phyloP scores from a whole-genome alignment of 1,139 yeast species.

The Diutina rugosa region DNA sequence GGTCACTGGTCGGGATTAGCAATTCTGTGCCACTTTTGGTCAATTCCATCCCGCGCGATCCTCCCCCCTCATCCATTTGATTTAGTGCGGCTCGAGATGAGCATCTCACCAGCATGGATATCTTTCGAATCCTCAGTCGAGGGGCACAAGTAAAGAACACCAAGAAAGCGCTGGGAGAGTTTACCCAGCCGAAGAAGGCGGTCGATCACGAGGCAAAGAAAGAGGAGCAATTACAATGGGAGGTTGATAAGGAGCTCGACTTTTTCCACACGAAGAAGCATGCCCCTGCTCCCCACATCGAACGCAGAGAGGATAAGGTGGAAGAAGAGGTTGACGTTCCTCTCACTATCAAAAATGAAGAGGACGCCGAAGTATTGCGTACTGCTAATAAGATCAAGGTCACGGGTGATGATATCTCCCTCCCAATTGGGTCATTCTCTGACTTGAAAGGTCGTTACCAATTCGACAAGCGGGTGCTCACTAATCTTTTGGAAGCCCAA shows the following conservation, averaged over 20 bases:
- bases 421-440: conserved; percentile 82
- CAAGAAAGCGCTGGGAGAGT: conserved; percentile 30
- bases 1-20: neutral
- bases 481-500: conserved; percentile 54
- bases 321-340: conserved; percentile 7
- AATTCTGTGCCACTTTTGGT: neutral
- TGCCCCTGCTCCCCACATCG: neutral
- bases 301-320: conserved; percentile 7
- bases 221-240: conserved; percentile 16
- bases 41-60: neutral
- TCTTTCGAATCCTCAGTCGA: conserved; percentile 69
- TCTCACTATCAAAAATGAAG: conserved; percentile 14
- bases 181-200: conserved; percentile 22
- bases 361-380: conserved; percentile 48
- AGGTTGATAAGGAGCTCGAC: conserved; percentile 52
- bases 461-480: conserved; percentile 47
- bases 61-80: neutral
- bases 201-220: neutral
- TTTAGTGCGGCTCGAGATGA: neutral
- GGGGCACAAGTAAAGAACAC: conserved; percentile 69
- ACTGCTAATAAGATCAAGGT: conserved; percentile 47
- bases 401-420: conserved; percentile 67
- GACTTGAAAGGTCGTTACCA: conserved; percentile 61
- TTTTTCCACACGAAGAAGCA: conserved; percentile 51
- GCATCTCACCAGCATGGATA: conserved; percentile 50